Conservation (phyloP, 257 asterid species). For the Nyctanthes arbortristis region DNA sequence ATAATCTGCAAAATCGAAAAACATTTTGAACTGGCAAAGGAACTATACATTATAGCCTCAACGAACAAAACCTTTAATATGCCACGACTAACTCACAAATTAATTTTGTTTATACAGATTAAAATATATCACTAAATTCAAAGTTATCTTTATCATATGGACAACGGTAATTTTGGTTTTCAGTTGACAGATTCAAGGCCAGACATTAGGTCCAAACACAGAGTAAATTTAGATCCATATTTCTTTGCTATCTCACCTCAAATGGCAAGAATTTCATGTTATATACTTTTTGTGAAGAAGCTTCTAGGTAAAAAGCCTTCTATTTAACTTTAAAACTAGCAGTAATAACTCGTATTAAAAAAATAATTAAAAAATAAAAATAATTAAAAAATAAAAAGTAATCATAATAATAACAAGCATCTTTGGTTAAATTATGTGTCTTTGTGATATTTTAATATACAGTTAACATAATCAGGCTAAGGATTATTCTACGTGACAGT, state of each 20-base stretch:
- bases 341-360: background rate
- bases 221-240: too few relatives aligned
- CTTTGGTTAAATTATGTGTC: background rate
- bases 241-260: too few relatives aligned
- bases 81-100: background rate
- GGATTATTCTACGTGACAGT: background rate
- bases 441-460: background rate
- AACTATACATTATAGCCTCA: background rate
- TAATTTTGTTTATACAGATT: background rate
- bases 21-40: background rate
- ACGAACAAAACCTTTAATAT: background rate
- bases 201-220: too few relatives aligned
- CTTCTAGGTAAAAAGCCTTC: background rate
- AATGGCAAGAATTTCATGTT: too few relatives aligned
- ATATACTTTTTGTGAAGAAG: background rate
- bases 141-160: too few relatives aligned
- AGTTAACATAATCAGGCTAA: background rate
- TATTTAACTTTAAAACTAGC: background rate
- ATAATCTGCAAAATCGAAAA: constrained; percentile 52
- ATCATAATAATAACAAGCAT: too few relatives aligned
- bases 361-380: background rate
- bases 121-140: background rate
- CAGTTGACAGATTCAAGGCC: too few relatives aligned
- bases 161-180: too few relatives aligned
- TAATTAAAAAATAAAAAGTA: too few relatives aligned